Conservation (phyloP, 129 eudicot genomes). For the Escallonia rubra region DNA sequence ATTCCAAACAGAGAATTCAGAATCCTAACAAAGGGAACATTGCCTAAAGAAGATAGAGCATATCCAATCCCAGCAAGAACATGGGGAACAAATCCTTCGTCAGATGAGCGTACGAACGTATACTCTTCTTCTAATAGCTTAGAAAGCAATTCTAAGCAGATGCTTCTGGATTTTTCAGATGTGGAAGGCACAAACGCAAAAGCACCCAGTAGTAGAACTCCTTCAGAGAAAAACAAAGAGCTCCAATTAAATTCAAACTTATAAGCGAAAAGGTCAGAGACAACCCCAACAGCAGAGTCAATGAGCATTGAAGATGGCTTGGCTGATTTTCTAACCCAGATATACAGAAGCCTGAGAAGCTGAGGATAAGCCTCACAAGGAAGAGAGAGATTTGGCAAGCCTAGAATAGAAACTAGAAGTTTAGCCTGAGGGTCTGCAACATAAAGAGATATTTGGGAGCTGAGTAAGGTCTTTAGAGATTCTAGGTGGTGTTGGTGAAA, state of each 20-base stretch:
- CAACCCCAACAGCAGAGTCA: slow-evolving; percentile 41
- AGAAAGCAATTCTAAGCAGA: slow-evolving; percentile 61
- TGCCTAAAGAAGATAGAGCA: slow-evolving; percentile 55
- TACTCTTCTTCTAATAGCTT: slow-evolving; percentile 51
- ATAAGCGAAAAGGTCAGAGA: slow-evolving; percentile 39
- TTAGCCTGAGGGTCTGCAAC: slow-evolving; percentile 96
- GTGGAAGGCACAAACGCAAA: slow-evolving; percentile 43
- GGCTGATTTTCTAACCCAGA: slow-evolving; percentile 85
- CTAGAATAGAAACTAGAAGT: slow-evolving; percentile 64
- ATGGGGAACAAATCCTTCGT: slow-evolving; percentile 38
- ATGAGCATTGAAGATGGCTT: slow-evolving; percentile 46
- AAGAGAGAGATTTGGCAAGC: slow-evolving; percentile 40
- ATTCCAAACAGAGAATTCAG: slow-evolving; percentile 45
- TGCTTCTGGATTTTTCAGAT: slow-evolving; percentile 49
- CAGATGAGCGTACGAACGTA: slow-evolving; percentile 31
- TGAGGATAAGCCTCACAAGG: slow-evolving; percentile 73
- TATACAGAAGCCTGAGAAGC: slow-evolving; percentile 68
- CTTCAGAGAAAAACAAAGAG: slow-evolving; percentile 55
- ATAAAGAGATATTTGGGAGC: slow-evolving; percentile 50
- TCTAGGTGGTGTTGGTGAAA: slow-evolving; percentile 51
- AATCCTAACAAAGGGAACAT: slow-evolving; percentile 39
- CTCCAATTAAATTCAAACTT: slow-evolving; percentile 33
- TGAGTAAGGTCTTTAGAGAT: slow-evolving; percentile 48
- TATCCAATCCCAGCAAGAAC: slow-evolving; percentile 84
- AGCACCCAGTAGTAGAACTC: slow-evolving; percentile 72